Conservation (phyloP, 2,329 filamentous ascomycete genomes). For the Fusarium sublunatum region DNA sequence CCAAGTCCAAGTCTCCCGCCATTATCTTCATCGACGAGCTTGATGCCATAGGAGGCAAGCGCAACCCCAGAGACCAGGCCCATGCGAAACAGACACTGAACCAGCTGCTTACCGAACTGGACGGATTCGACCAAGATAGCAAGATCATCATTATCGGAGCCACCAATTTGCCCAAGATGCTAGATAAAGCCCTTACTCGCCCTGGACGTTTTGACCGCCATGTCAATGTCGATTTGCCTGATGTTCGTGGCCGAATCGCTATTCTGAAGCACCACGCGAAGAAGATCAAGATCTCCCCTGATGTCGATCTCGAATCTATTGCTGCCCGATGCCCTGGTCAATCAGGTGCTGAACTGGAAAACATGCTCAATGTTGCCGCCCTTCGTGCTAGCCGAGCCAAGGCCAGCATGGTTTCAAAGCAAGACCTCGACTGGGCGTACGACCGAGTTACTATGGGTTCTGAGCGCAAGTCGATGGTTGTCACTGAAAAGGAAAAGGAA, state of each 20-base stretch:
- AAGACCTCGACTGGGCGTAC: slow-evolving; percentile 96
- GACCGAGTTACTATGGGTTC: slow-evolving; percentile 98
- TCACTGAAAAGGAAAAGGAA: slow-evolving; percentile 92
- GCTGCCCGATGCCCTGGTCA: slow-evolving; percentile 91
- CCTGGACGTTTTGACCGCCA: slow-evolving; percentile 97
- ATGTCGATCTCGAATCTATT: slow-evolving; percentile 86
- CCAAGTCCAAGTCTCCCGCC: slow-evolving; percentile 85
- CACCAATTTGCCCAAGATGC: slow-evolving; percentile 93
- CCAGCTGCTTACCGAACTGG: slow-evolving; percentile 94
- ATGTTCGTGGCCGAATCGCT: slow-evolving; percentile 90
- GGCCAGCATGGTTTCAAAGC: slow-evolving; percentile 76
- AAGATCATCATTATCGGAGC: slow-evolving; percentile 96
- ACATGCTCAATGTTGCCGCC: slow-evolving; percentile 95
- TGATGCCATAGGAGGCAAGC: slow-evolving; percentile 92
- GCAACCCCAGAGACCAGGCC: slow-evolving; percentile 90
- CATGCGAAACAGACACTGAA: slow-evolving; percentile 98
- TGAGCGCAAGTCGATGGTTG: slow-evolving; percentile 88
- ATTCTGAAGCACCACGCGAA: slow-evolving; percentile 95
- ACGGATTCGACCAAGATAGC: slow-evolving; percentile 94
- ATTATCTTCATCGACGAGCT: slow-evolving; percentile 97
- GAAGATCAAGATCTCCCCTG: slow-evolving; percentile 82
- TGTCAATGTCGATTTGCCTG: slow-evolving; percentile 87
- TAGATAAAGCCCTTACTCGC: slow-evolving; percentile 94
- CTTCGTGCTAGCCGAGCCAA: slow-evolving; percentile 93
- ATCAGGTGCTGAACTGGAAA: slow-evolving; percentile 95